These are phyloP conservation scores for Aspergillus diversus DNA, from an alignment of 495 filamentous ascomycete genomes.

Conservation along the genomic window DNA sequence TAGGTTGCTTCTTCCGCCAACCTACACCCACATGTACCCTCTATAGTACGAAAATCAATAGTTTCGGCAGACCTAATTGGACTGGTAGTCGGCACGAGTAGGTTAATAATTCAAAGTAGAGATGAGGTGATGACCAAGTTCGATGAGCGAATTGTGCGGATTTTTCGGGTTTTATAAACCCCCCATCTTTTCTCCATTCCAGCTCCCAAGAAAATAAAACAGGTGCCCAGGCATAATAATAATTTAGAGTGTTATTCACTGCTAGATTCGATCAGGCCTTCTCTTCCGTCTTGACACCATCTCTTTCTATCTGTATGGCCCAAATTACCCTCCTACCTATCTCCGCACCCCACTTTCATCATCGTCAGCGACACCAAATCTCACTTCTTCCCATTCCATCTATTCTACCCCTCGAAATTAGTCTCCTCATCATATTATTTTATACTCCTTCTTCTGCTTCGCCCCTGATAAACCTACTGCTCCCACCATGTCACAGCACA, in stretches of 20 bases:
- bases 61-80: not conserved
- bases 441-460: not conserved
- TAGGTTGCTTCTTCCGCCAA: too few relatives aligned
- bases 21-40: not conserved
- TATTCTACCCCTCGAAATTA: not conserved
- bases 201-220: not conserved
- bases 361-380: not conserved
- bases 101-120: slow-evolving; percentile 1
- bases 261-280: not conserved
- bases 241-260: not conserved
- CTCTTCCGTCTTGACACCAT: not conserved
- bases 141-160: slow-evolving; percentile 18
- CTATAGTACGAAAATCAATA: not conserved
- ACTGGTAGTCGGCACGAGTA: not conserved
- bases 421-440: not conserved
- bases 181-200: not conserved
- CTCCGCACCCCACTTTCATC: slow-evolving; percentile 2
- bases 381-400: slow-evolving; percentile 9
- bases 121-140: slow-evolving; percentile 8
- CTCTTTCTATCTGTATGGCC: too few relatives aligned
- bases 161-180: not conserved
- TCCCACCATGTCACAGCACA: slow-evolving; percentile 60
- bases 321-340: not conserved
- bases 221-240: not conserved
- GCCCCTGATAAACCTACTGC: not conserved